phyloP scores from a whole-genome alignment of 2,329 filamentous ascomycete genomes.

The Thielaviopsis musarum region DNA sequence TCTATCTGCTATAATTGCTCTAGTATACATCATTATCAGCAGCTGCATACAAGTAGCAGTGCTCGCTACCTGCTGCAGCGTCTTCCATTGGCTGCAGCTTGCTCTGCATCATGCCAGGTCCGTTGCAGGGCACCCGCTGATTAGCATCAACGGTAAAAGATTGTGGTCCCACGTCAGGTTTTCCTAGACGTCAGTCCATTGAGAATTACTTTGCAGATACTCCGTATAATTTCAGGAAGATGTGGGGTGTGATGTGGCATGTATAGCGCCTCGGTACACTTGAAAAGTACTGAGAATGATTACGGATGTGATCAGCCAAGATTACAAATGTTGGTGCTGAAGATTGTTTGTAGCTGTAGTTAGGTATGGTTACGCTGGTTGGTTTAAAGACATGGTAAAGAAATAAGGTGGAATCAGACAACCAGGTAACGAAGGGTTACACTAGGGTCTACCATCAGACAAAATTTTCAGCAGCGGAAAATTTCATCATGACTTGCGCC shows the following conservation, averaged over 20 bases:
- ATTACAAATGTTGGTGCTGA: not conserved
- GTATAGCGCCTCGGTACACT: too few relatives aligned
- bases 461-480: not conserved
- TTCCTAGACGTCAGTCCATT: not conserved
- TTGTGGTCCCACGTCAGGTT: not conserved
- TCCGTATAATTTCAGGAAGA: not conserved
- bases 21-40: too few relatives aligned
- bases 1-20: too few relatives aligned
- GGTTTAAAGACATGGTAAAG: too few relatives aligned
- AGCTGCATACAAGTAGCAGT: too few relatives aligned
- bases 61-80: too few relatives aligned
- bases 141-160: too few relatives aligned
- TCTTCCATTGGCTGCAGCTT: not conserved
- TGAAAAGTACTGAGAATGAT: too few relatives aligned
- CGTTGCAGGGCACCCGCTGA: not conserved
- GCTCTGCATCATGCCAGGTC: constrained; percentile 1
- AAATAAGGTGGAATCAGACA: too few relatives aligned
- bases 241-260: too few relatives aligned
- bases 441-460: not conserved
- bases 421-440: not conserved
- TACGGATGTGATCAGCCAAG: not conserved
- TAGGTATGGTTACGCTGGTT: too few relatives aligned
- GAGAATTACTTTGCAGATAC: not conserved
- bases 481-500: not conserved
- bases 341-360: too few relatives aligned